Percentiles rank a stretch among this genome's conserved stretches.
Evolutionary conservation across 1,284 basidiomycete genomes (phyloP).

Genomic region (Ganoderma meredithae): DNA sequence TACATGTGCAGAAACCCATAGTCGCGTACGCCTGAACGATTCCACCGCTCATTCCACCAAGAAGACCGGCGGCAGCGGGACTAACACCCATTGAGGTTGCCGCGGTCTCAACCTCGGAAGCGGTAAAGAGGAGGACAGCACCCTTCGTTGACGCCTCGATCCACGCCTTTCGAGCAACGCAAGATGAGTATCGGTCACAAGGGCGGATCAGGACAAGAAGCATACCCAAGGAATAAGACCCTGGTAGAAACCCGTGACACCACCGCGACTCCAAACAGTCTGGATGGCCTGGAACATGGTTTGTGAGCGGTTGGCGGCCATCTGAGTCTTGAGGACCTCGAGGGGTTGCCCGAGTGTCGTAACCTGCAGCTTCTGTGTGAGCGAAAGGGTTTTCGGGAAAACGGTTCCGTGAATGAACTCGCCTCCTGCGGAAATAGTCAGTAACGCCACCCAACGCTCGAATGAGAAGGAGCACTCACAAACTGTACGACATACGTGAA

Average conservation of each 20-base stretch:
- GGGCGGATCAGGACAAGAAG: slow-evolving; percentile 22
- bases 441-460: slow-evolving; percentile 12
- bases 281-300: slow-evolving; percentile 88
- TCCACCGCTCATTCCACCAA: slow-evolving; percentile 98
- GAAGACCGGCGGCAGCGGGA: slow-evolving; percentile 85
- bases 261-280: slow-evolving; percentile 93
- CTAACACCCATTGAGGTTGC: slow-evolving; percentile 73
- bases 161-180: slow-evolving; percentile 77
- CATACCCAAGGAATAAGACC: slow-evolving; percentile 98
- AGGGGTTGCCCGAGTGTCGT: slow-evolving; percentile 98
- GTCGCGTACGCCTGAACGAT: slow-evolving; percentile 98
- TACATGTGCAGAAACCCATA: slow-evolving; percentile 99
- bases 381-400: neutral
- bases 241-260: slow-evolving; percentile 93
- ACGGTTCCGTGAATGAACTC: slow-evolving; percentile 38
- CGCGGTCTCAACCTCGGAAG: slow-evolving; percentile 91
- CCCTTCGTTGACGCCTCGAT: slow-evolving; percentile 99
- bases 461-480: slow-evolving; percentile 50
- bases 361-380: slow-evolving; percentile 58
- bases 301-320: slow-evolving; percentile 94
- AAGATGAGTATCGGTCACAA: slow-evolving; percentile 23
- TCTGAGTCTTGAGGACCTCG: slow-evolving; percentile 98
- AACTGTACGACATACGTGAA: slow-evolving; percentile 50
- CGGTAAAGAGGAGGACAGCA: slow-evolving; percentile 94
- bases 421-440: slow-evolving; percentile 51